These are phyloP conservation scores for Rhinocladiella mackenziei DNA, from an alignment of 2,329 filamentous ascomycete genomes.

Conservation along the genomic window DNA sequence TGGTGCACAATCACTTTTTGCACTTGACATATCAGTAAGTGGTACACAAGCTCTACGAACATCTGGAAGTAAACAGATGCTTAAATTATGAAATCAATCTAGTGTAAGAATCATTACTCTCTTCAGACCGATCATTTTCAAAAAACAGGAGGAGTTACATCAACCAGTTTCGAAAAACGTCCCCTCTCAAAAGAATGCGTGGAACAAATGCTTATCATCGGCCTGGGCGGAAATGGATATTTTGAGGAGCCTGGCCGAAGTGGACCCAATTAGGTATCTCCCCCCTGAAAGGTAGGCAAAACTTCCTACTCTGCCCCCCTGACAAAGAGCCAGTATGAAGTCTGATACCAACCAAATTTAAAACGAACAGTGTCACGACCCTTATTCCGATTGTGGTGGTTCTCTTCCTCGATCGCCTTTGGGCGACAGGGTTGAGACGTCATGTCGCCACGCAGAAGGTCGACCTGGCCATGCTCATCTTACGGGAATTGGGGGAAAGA, in stretches of 20 bases:
- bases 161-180: no score
- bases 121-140: constrained; percentile 3
- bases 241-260: neutral
- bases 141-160: neutral
- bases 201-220: constrained; percentile 1
- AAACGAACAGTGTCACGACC: neutral
- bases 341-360: constrained; percentile 1
- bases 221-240: constrained; percentile 1
- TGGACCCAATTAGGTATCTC: neutral
- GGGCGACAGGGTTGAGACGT: neutral
- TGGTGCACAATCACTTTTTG: neutral
- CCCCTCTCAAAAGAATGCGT: neutral
- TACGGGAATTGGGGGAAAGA: constrained; percentile 1
- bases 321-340: no score
- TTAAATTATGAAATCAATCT: no score
- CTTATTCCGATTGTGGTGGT: neutral
- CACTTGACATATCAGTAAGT: constrained; percentile 5
- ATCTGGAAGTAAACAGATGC: neutral
- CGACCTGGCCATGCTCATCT: constrained; percentile 2
- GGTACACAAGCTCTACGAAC: neutral
- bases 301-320: no score
- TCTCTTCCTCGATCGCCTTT: neutral
- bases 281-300: constrained; percentile 1
- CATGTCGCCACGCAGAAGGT: constrained; percentile 5
- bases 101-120: constrained; percentile 2